These are phyloP conservation scores for Ceratocystis cubensis DNA, from an alignment of 2,329 filamentous ascomycete species.

Conservation along the genomic window DNA sequence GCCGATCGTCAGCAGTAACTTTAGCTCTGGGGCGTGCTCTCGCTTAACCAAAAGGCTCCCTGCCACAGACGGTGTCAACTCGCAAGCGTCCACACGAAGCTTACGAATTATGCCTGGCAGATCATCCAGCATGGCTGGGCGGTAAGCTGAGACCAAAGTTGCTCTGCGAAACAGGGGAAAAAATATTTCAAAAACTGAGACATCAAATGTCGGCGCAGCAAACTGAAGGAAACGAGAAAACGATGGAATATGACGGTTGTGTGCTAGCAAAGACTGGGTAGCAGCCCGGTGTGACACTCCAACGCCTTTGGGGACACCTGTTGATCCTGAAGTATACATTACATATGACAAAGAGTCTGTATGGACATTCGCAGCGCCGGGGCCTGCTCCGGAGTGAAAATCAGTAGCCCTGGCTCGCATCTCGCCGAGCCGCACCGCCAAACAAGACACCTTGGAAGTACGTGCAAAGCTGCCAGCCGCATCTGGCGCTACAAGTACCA, in stretches of 20 bases:
- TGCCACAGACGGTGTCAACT: conserved; percentile 79
- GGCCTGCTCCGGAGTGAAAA: neutral
- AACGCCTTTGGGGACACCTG: conserved; percentile 80
- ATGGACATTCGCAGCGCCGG: neutral
- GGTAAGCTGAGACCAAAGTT: conserved; percentile 60
- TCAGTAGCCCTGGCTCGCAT: conserved; percentile 25
- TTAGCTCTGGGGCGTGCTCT: conserved; percentile 52
- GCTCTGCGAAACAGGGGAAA: conserved; percentile 64
- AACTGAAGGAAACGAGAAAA: conserved; percentile 83
- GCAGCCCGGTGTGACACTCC: conserved; percentile 66
- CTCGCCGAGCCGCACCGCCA: conserved; percentile 23
- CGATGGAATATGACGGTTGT: conserved; percentile 60
- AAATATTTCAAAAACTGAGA: conserved; percentile 91
- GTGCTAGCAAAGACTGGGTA: conserved; percentile 70
- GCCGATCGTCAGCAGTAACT: conserved; percentile 70
- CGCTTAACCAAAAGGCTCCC: conserved; percentile 61
- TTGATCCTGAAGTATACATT: conserved; percentile 89
- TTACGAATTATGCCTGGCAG: conserved; percentile 52
- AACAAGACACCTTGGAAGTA: neutral
- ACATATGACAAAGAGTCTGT: conserved; percentile 58
- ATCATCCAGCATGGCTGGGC: conserved; percentile 60
- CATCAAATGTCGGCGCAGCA: conserved; percentile 84
- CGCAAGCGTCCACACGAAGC: conserved; percentile 67
- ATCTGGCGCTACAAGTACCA: conserved; percentile 52
- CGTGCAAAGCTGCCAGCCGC: conserved; percentile 27